Evolutionary conservation across 2,329 filamentous ascomycete species (phyloP), one percentile per base, ranked within the genome.

Genomic region (Didymella pinodella): DNA sequence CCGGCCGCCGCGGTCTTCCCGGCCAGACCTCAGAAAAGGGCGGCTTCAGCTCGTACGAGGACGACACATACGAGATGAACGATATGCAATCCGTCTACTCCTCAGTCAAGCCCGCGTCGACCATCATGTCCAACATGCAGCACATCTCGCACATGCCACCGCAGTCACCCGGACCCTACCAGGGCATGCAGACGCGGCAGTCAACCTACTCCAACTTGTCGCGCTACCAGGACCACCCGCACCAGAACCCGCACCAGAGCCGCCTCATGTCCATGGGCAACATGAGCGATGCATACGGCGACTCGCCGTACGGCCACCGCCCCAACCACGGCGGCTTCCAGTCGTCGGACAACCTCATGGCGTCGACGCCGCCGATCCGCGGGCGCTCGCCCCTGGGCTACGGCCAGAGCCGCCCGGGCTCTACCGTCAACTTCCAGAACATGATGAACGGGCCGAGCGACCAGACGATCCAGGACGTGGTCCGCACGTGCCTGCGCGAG

Each of bases 21-120:
- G 73, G 71, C n/a, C 71, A 75, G 46, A 51, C 61, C 5, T 78
- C 78, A 29, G 90, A 91, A 77, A 91, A 92, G 79, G 73, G 70
- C 46, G 71, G 69, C 5, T 84, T 87, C 25, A 86, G 84, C 44
- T 80, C 81, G 1, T 93, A 92, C 69, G 86, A 89, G 40, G 90
- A 94, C 62, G 88, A 90, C 63, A 82, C 79, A n/a, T 96, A 93
- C 72, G 95, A 99, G 79, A 93, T 98, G 90, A 96, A 99, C 75
- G 95, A 99, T 77, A 96, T 98, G 84, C 93, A 92, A 76, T 97
- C 93, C 0, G 89, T 96, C 59, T 98, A 98, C 82, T 97, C 93
- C 5, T 96, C 93, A 0, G 91, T 93, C 60, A 89, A 94, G 84
- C 82, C 93, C 77, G 84, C 92, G 4, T 90, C 92, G 7, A 97